Percentiles rank a stretch among this genome's conserved stretches.
These are phyloP conservation scores for Sinapis alba DNA, from an alignment of 441 rosid species.

Conservation along the genomic window DNA sequence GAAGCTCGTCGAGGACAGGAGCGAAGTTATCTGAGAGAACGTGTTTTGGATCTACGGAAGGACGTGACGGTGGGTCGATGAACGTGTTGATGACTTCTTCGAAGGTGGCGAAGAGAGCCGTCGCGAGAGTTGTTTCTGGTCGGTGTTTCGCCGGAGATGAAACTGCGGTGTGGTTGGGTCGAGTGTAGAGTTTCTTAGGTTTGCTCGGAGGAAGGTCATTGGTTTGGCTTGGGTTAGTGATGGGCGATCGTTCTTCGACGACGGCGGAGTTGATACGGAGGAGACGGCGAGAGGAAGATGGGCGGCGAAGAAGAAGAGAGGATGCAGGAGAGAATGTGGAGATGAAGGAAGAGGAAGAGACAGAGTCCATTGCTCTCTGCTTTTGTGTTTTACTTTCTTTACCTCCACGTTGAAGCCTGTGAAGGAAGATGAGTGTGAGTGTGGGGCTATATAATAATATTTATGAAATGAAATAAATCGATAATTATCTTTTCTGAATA, in stretches of 20 bases:
- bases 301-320: conserved; percentile 27
- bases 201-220: conserved; percentile 11
- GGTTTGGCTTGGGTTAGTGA: conserved; percentile 15
- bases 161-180: neutral
- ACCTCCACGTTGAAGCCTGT: conserved; percentile 4
- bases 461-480: neutral
- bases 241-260: conserved; percentile 47
- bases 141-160: conserved; percentile 13
- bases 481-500: neutral
- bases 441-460: conserved; percentile 28
- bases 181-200: conserved; percentile 19
- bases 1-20: conserved; percentile 76
- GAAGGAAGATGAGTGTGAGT: conserved; percentile 27
- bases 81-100: conserved; percentile 69
- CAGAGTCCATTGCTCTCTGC: conserved; percentile 52
- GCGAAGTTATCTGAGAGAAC: conserved; percentile 74
- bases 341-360: conserved; percentile 49
- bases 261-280: conserved; percentile 46
- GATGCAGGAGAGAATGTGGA: conserved; percentile 21
- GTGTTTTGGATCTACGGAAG: conserved; percentile 68
- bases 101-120: conserved; percentile 47
- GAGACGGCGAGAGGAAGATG: conserved; percentile 4
- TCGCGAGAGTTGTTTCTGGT: conserved; percentile 36
- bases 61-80: conserved; percentile 69
- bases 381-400: conserved; percentile 4